Base-by-base conservation (phyloP, 768 basidiomycete species). In the Leccinum ochraceum region DNA sequence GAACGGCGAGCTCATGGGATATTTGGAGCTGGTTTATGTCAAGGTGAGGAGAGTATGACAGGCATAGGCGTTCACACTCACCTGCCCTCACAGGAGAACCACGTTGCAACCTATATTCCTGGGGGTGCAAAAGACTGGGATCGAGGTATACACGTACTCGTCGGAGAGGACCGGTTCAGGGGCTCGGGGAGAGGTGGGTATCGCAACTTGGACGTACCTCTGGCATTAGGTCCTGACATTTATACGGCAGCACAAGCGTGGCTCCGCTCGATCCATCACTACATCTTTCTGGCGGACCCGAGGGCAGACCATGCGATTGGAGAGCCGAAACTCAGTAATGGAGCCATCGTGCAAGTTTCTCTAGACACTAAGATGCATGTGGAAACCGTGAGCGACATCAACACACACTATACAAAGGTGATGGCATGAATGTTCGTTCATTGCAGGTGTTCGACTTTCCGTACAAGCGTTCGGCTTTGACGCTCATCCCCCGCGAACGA, bases 141-240 rank as follows among this genome's bases (percentile, higher is more conserved):
- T 49, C 57, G 75, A 9, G 80, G 80, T 0, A 67, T 79, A 3
- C 81, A 83, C 56, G 74, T 81, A 22, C 75, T 83, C 24, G 76
- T 78, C 5, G 82, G 82, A 14, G 81, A 83, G 53, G 74, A 74
- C 6, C 79, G 78, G 59, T 83, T 80, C 67, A 67, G 80, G 22
- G 82, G 82, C 34, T 66, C 69, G 54, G 70, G 69, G 37, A 63
- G 80, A 69, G 74, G 81, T 82, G 58, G 55, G 79, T 76, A 14
- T 44, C 62, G 24, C 10, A 22, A 59, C 17, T 37, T 14, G 42
- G 5, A 22, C 2, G 37, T 20, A 26, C 30, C 10, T 48, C 6
- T 8, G 6, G 24, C 11, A 14, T 44, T 10, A 1, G 16, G 7
- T 5, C 16, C 46, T 67, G 28, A 69, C 14, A 7, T 2, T 4